Evolutionary conservation across 2,329 filamentous ascomycete genomes (phyloP).

Genomic region (Golovinomyces cichoracearum): DNA sequence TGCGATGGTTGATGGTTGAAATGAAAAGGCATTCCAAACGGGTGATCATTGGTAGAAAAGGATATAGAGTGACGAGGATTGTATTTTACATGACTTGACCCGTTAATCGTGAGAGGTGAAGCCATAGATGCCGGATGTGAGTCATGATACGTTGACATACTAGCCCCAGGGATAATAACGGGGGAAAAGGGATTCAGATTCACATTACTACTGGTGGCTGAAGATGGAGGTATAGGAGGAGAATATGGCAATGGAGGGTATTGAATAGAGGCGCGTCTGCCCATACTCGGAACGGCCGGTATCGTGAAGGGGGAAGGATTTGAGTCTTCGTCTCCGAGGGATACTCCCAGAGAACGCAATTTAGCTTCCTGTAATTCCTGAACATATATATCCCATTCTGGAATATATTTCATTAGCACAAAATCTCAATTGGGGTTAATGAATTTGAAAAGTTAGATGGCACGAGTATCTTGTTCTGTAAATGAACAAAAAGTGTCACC

Average conservation of each 20-base stretch:
- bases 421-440: too few species aligned
- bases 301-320: constrained; percentile 31
- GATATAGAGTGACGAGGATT: constrained; percentile 50
- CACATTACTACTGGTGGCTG: constrained; percentile 43
- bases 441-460: too few species aligned
- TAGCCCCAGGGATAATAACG: constrained; percentile 31
- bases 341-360: constrained; percentile 71
- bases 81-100: constrained; percentile 27
- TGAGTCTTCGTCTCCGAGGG: constrained; percentile 45
- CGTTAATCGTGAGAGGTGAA: constrained; percentile 38
- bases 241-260: constrained; percentile 59
- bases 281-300: constrained; percentile 30
- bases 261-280: constrained; percentile 40
- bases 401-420: neutral
- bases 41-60: constrained; percentile 29
- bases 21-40: constrained; percentile 41
- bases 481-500: neutral
- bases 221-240: constrained; percentile 56
- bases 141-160: constrained; percentile 33
- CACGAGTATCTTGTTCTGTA: neutral
- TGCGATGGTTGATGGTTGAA: constrained; percentile 36
- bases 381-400: constrained; percentile 51
- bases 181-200: constrained; percentile 26
- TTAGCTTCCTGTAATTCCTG: constrained; percentile 72
- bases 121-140: constrained; percentile 37